Base-by-base conservation (phyloP, 257 asterid genomes). In the Orobanche coerulescens region DNA sequence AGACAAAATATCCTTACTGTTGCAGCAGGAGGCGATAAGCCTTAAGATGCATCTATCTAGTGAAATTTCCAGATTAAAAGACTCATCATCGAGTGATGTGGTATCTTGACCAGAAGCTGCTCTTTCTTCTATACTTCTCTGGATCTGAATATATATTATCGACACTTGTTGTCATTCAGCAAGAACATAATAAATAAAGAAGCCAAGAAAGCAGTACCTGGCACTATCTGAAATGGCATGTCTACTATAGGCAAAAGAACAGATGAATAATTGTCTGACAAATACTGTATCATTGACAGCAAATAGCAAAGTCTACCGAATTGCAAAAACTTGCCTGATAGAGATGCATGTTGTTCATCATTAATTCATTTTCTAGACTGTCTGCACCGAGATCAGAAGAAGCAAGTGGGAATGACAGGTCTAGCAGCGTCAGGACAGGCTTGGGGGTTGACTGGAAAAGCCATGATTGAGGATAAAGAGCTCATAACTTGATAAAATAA, bases 371-470 rank as follows among this genome's bases (percentile, higher is more conserved):
- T 81, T 93, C 98, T 2, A 89, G 92, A 76, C 49, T 78, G 63
- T 89, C 98, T 24, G 97, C 95, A 55, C 97, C 97, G 18, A 93
- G 92, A 71, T 93, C 97, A 64, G 98, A 93, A 50, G 95, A 71
- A 68, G 97, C 95, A 61, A 89, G 91, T 48, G 97, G 96, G 71
- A 93, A 80, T 58, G 95, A 84, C 73, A 86, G 82, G 83, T 89
- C 99, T 56, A 86, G 70, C 76, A 86, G 72, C 66, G 90, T 82
- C 69, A 86, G 90, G 67, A 86, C 73, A 58, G 97, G 97, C 83
- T 89, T 93, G 43, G 97, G 91, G 74, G 88, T 68, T 71, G 78
- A 75, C 99, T 93, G 94, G 24, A 71, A 66, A 68, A 33, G 23
- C 40, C 52, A 52, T 18, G 56, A 61, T 51, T 53, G 66, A 61